phyloP scores from a whole-genome alignment of 768 basidiomycete species.

The Boletus tomentosulus region DNA sequence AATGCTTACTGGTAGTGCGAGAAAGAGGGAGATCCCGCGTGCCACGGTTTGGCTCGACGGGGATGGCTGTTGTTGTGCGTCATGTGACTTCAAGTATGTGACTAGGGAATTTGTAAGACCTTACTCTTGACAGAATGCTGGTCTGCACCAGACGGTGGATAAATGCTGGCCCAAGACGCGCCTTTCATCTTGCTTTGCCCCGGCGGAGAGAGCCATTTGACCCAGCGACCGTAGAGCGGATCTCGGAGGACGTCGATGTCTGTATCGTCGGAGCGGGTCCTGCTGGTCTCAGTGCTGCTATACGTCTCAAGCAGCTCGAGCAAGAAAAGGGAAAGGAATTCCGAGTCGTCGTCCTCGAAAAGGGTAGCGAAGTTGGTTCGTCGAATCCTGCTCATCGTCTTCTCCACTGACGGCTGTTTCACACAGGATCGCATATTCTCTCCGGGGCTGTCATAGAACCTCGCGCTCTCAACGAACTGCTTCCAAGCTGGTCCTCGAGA shows the following conservation, averaged over 20 bases:
- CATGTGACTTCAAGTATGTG: neutral
- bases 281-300: slow-evolving; percentile 93
- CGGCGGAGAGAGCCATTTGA: slow-evolving; percentile 41
- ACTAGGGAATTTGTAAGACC: neutral
- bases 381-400: slow-evolving; percentile 12
- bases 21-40: too few species aligned
- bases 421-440: slow-evolving; percentile 83
- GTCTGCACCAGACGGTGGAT: slow-evolving; percentile 5
- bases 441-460: slow-evolving; percentile 96
- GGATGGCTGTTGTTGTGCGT: too few species aligned
- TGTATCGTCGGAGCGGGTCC: slow-evolving; percentile 97
- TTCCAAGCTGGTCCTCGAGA: slow-evolving; percentile 76
- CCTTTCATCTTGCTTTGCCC: slow-evolving; percentile 13
- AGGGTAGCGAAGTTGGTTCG: slow-evolving; percentile 88
- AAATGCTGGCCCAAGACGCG: slow-evolving; percentile 7
- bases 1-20: too few species aligned
- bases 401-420: neutral
- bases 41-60: too few species aligned
- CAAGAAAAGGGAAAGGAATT: slow-evolving; percentile 73
- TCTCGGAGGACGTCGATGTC: slow-evolving; percentile 91
- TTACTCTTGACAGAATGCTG: slow-evolving; percentile 2
- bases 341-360: slow-evolving; percentile 92
- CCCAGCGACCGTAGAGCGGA: slow-evolving; percentile 65
- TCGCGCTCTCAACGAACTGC: slow-evolving; percentile 81
- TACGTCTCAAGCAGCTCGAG: slow-evolving; percentile 91